Base-by-base conservation (phyloP, 768 basidiomycete species). In the Chlorophyllum brunneum region DNA sequence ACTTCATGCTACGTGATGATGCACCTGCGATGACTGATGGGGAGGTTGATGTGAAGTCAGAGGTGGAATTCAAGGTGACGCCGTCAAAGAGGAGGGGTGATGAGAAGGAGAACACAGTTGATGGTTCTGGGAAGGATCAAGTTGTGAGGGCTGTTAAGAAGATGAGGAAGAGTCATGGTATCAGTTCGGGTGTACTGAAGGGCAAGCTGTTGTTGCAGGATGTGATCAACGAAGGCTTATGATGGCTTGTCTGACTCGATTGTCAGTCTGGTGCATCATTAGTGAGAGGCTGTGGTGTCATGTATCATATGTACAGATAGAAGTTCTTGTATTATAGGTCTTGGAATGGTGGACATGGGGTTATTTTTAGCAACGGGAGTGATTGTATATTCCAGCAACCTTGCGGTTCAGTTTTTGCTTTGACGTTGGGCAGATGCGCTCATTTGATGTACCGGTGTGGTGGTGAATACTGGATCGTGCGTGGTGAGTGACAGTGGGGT, bases 131-230 rank as follows among this genome's bases (percentile, higher is more conserved):
- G n/a, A 46, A 48, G 8, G 53, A 49, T 30, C 49, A 50, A n/a
- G n/a, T n/a, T n/a, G n/a, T n/a, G 42, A 56, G 58, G 16, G 56
- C 59, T 11, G 48, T 48, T 53, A 65, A 76, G 67, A 69, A 67
- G 50, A 65, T 61, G 58, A 74, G 34, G 45, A 68, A 58, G 55
- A 59, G 44, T n/a, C 58, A 56, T 23, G 49, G 59, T 26, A 57
- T 62, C 18, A 67, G 72, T 46, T 64, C 62, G 5, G 81, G 76
- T 3, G 48, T 87, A 20, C 60, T 86, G 56, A 79, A 67, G 44
- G 77, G 81, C 1, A 70, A 84, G 20, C 81, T 81, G 26, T 74
- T 88, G 48, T 68, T 88, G 62, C 72, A 71, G 61, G 86, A 88
- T 58, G 66, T 87, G 45, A 65, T 83, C 9, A 80, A 80, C 51